A percentile compares a stretch with the other conserved stretches of the same genome.
Evolutionary conservation across 495 filamentous ascomycete species (phyloP).

Genomic region (Jackrogersella multiformis): DNA sequence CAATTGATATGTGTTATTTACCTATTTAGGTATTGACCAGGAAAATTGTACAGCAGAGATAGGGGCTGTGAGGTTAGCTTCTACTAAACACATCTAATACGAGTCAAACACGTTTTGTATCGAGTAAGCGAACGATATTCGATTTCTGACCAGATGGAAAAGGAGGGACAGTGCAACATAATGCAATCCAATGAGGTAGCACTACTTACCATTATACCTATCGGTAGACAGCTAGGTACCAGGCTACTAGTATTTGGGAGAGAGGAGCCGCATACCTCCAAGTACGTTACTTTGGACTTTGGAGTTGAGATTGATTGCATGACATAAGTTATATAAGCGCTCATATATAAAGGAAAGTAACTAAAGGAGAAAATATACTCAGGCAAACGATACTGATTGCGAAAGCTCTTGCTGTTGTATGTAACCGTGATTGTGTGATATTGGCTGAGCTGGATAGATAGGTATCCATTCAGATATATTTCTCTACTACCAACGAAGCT

Average conservation of each 20-base stretch:
- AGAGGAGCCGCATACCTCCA: conserved; percentile 29
- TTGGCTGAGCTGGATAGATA: conserved; percentile 7
- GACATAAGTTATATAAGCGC: conserved; percentile 4
- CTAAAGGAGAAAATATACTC: not conserved
- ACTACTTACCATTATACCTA: too few relatives aligned
- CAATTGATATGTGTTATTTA: not conserved
- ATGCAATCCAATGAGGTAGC: conserved; percentile 7
- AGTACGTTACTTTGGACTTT: not conserved
- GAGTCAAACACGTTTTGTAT: conserved; percentile 6
- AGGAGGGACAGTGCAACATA: conserved; percentile 20
- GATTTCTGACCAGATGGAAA: conserved; percentile 9
- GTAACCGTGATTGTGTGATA: conserved; percentile 1
- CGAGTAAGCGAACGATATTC: conserved; percentile 20
- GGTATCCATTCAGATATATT: not conserved
- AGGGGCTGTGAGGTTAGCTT: not conserved
- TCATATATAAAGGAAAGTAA: too few relatives aligned
- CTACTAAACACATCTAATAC: not conserved
- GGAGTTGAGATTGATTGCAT: conserved; percentile 5
- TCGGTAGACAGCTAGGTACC: not conserved
- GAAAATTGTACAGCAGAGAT: conserved; percentile 1
- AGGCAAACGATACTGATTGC: not conserved
- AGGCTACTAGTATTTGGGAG: conserved; percentile 7
- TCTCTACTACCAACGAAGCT: not conserved
- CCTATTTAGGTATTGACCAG: not conserved
- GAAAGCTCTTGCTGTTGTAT: conserved; percentile 1